A percentile compares a stretch with the other conserved stretches of the same genome.
Conservation (phyloP, 1,284 basidiomycete species). For the Tilletiopsis washingtonensis region DNA sequence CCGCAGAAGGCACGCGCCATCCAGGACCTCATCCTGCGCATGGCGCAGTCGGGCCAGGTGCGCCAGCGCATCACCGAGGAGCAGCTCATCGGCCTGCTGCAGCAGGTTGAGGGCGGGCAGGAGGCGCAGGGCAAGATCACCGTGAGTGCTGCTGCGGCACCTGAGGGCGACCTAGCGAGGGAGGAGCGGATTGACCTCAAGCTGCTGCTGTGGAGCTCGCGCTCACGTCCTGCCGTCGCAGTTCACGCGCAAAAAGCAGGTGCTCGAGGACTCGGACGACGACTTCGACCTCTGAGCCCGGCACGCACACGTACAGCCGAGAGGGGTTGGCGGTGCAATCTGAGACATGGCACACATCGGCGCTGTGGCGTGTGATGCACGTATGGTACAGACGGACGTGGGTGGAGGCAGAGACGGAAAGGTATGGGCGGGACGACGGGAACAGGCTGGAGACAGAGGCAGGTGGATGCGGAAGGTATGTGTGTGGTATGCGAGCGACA, state of each 20-base stretch:
- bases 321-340: no score
- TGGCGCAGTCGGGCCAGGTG: constrained; percentile 89
- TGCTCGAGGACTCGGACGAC: neutral
- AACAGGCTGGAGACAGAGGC: no score
- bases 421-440: no score
- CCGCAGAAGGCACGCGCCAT: constrained; percentile 79
- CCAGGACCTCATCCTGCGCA: constrained; percentile 72
- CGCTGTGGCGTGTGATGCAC: no score
- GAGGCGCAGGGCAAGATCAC: constrained; percentile 35
- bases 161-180: no score
- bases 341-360: no score
- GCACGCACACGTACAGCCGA: no score
- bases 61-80: constrained; percentile 74
- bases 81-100: constrained; percentile 81
- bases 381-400: no score
- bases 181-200: neutral
- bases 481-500: no score
- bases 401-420: no score
- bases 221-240: neutral
- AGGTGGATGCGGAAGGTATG: no score
- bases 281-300: neutral
- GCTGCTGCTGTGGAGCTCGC: neutral
- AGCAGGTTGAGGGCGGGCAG: constrained; percentile 61
- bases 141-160: constrained; percentile 18
- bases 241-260: neutral